Conservation (phyloP, 2,329 filamentous ascomycete species). For the Epichloe aotearoae region DNA sequence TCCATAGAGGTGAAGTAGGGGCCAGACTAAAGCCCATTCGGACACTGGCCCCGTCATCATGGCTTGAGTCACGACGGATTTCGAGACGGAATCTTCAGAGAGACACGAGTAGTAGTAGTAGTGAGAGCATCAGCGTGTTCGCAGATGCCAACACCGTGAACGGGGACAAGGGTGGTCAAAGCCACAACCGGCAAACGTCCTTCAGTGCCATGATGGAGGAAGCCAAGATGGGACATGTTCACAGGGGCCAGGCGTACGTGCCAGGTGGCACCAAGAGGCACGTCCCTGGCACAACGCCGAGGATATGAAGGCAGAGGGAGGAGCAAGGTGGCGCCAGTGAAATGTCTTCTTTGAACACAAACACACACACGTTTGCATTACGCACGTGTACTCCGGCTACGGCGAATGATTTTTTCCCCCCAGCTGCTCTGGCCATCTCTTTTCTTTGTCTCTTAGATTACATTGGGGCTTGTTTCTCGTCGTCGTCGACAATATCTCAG, state of each 20-base stretch:
- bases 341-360: background rate
- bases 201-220: slow-evolving; percentile 42
- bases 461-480: too few species aligned
- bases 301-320: slow-evolving; percentile 10
- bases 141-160: slow-evolving; percentile 31
- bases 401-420: too few species aligned
- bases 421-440: too few species aligned
- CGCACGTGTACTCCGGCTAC: too few species aligned
- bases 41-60: slow-evolving; percentile 20
- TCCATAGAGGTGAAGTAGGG: slow-evolving; percentile 16
- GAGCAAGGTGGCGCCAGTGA: background rate
- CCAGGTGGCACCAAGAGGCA: background rate
- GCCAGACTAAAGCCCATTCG: slow-evolving; percentile 24
- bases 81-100: slow-evolving; percentile 23
- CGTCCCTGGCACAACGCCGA: slow-evolving; percentile 23
- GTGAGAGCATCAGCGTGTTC: slow-evolving; percentile 39
- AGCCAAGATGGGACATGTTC: slow-evolving; percentile 29
- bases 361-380: too few species aligned
- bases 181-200: slow-evolving; percentile 27
- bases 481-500: too few species aligned
- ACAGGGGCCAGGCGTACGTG: slow-evolving; percentile 26
- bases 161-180: background rate
- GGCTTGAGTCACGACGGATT: slow-evolving; percentile 12
- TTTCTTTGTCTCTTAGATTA: too few species aligned
- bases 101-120: slow-evolving; percentile 33